phyloP scores from a whole-genome alignment of 495 filamentous ascomycete genomes.

The Talaromyces nanjingensis region DNA sequence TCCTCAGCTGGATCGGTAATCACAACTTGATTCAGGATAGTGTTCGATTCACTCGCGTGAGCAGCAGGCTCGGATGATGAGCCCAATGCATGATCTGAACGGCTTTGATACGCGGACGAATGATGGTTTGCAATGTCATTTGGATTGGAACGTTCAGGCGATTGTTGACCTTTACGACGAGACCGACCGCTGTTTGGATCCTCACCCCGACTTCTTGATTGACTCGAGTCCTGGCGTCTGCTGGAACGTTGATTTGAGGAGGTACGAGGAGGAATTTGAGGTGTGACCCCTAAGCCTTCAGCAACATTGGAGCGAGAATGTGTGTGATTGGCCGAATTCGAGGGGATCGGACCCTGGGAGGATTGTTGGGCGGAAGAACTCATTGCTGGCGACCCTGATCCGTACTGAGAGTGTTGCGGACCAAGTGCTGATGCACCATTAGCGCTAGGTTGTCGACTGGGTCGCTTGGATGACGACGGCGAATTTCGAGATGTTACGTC shows the following conservation, averaged over 20 bases:
- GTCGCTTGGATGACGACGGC: background rate
- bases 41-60: conserved; percentile 32
- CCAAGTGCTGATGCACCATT: conserved; percentile 19
- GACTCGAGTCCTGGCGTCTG: conserved; percentile 23
- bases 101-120: conserved; percentile 11
- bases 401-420: conserved; percentile 22
- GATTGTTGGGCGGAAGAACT: conserved; percentile 32
- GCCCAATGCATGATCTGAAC: conserved; percentile 21
- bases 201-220: conserved; percentile 20
- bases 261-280: conserved; percentile 37
- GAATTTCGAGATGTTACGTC: conserved; percentile 7
- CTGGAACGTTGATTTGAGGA: conserved; percentile 36
- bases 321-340: conserved; percentile 26
- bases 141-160: conserved; percentile 21
- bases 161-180: conserved; percentile 21
- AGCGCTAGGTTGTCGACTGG: conserved; percentile 3
- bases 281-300: conserved; percentile 29
- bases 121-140: conserved; percentile 5
- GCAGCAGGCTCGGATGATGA: conserved; percentile 18
- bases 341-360: conserved; percentile 27
- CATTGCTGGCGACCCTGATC: conserved; percentile 34
- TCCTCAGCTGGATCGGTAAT: conserved; percentile 76
- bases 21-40: conserved; percentile 68
- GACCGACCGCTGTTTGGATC: conserved; percentile 24
- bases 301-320: conserved; percentile 29